Percentiles rank a stretch among this genome's conserved stretches.
These are phyloP conservation scores for Gaultheria prostrata DNA, from an alignment of 148 eudicot species.

Conservation along the genomic window DNA sequence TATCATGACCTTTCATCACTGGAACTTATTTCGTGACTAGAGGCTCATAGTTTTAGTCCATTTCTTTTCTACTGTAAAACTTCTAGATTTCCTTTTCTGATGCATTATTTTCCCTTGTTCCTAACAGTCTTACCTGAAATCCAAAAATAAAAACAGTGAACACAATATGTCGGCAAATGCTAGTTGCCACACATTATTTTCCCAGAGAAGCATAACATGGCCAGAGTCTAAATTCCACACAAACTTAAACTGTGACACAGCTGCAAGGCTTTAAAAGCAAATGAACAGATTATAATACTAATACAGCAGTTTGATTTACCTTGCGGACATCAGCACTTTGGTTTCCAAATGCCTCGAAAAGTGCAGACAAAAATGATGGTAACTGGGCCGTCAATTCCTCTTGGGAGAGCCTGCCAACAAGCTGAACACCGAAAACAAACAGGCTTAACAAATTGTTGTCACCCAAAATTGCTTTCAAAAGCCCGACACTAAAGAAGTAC, in stretches of 20 bases:
- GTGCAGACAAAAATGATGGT: conserved; percentile 86
- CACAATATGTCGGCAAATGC: neutral
- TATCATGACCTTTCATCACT: neutral
- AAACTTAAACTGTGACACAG: neutral
- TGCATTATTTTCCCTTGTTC: neutral
- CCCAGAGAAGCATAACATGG: neutral
- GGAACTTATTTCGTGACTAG: neutral
- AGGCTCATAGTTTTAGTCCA: neutral
- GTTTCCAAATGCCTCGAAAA: conserved; percentile 95
- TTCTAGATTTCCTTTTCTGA: neutral
- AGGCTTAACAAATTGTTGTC: neutral
- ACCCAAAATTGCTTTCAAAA: neutral
- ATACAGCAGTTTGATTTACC: conserved; percentile 36
- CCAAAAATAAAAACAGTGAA: neutral
- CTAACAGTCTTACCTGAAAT: neutral
- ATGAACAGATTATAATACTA: neutral
- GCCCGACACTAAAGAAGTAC: neutral
- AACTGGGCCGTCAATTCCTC: conserved; percentile 83
- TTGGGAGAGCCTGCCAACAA: conserved; percentile 82
- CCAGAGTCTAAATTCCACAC: neutral
- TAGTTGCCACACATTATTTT: neutral
- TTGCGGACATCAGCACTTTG: conserved; percentile 98
- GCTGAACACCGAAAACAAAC: conserved; percentile 40
- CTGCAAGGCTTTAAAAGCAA: neutral
- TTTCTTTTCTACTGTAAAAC: neutral